These are phyloP conservation scores for Deinandra increscens DNA, from an alignment of 129 eudicot genomes.

Conservation along the genomic window DNA sequence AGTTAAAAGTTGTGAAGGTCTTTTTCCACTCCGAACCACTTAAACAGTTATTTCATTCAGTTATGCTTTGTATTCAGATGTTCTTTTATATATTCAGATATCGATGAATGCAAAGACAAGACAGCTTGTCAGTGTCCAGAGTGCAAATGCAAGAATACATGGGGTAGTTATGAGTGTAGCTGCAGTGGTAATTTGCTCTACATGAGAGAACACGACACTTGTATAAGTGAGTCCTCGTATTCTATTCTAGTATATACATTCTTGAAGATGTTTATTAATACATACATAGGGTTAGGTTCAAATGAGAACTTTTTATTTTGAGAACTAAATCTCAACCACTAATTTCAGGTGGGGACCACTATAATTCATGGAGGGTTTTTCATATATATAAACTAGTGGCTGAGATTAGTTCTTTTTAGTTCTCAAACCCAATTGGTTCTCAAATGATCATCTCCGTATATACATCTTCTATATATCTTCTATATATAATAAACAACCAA, in stretches of 20 bases:
- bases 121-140: background rate
- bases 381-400: too few species aligned
- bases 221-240: background rate
- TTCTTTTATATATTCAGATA: background rate
- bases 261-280: too few species aligned
- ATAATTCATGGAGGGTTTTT: too few species aligned
- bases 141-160: background rate
- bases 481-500: too few species aligned
- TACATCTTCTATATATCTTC: too few species aligned
- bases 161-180: conserved; percentile 4
- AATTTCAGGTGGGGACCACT: too few species aligned
- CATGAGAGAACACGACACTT: conserved; percentile 1
- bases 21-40: background rate
- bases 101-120: background rate
- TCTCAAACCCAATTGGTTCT: too few species aligned
- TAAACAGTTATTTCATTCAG: background rate
- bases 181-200: conserved; percentile 6
- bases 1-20: conserved; percentile 80
- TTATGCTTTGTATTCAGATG: background rate
- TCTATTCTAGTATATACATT: too few species aligned
- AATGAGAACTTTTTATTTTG: too few species aligned
- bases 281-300: background rate
- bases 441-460: too few species aligned
- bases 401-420: too few species aligned
- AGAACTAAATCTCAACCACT: too few species aligned